phyloP scores from a whole-genome alignment of 2,329 filamentous ascomycete genomes.

The Fusarium sp. region DNA sequence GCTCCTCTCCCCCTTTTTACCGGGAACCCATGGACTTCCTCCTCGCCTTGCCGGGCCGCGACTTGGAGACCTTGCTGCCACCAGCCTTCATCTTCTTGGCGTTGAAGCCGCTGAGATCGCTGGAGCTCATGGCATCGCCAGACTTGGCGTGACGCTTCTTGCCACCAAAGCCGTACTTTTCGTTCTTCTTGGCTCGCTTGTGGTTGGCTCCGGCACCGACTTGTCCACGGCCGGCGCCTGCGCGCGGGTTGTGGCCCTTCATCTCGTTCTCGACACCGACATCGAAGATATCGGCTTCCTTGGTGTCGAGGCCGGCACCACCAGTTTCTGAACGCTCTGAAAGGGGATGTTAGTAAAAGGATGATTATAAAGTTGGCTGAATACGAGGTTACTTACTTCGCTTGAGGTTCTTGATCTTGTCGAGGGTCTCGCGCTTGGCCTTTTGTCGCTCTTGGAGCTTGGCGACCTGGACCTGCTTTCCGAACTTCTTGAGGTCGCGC shows the following conservation, averaged over 20 bases:
- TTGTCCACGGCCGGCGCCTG: constrained; percentile 57
- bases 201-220: constrained; percentile 59
- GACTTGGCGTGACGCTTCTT: constrained; percentile 96
- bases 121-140: constrained; percentile 86
- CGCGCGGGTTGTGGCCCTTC: constrained; percentile 55
- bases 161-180: constrained; percentile 95
- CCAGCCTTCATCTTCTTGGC: constrained; percentile 85
- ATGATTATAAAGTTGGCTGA: neutral
- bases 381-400: constrained; percentile 77
- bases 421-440: constrained; percentile 91
- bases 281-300: constrained; percentile 92
- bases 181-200: constrained; percentile 94
- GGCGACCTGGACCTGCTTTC: constrained; percentile 96
- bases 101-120: constrained; percentile 85
- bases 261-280: constrained; percentile 83
- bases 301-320: constrained; percentile 72
- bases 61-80: constrained; percentile 58
- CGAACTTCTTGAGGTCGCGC: constrained; percentile 98
- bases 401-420: constrained; percentile 96
- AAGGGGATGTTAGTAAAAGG: constrained; percentile 45
- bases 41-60: constrained; percentile 66
- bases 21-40: constrained; percentile 60
- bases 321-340: constrained; percentile 85
- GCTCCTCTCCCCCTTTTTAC: constrained; percentile 25
- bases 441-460: constrained; percentile 96